Conservation (phyloP, 1,284 basidiomycete species). For the Marasmius tenuissimus region DNA sequence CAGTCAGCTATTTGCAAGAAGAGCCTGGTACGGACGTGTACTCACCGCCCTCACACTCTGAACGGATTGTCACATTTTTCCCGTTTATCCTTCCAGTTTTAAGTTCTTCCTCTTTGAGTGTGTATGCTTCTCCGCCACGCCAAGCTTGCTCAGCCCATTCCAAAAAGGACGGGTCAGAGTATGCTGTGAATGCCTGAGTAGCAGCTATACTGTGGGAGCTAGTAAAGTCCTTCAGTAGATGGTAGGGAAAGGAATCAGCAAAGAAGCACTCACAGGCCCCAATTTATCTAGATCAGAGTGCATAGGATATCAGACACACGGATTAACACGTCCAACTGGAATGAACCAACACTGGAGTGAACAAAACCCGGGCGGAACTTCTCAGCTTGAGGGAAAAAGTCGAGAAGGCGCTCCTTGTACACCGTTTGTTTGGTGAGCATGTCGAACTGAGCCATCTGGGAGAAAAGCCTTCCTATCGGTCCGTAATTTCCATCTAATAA, state of each 20-base stretch:
- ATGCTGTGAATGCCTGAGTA: background rate
- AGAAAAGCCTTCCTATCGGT: background rate
- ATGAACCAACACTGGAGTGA: too few relatives aligned
- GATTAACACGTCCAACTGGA: too few relatives aligned
- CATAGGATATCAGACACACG: too few relatives aligned
- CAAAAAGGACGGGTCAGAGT: background rate
- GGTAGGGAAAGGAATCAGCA: too few relatives aligned
- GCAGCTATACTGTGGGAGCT: background rate
- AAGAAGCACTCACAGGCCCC: background rate
- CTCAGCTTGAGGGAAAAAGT: background rate
- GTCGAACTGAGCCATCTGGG: slow-evolving; percentile 7
- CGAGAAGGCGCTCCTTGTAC: background rate
- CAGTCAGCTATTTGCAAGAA: too few relatives aligned
- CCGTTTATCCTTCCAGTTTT: background rate
- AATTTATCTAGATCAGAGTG: too few relatives aligned
- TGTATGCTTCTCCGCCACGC: background rate
- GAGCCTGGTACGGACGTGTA: too few relatives aligned
- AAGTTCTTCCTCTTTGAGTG: background rate
- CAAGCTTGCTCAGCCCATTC: background rate
- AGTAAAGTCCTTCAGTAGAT: too few relatives aligned
- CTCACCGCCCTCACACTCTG: background rate
- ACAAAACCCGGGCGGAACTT: too few relatives aligned
- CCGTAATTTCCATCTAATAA: background rate
- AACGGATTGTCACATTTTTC: background rate
- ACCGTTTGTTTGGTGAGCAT: background rate